These are phyloP conservation scores for Syzygium grande DNA, from an alignment of 345 rosid species.

Conservation along the genomic window DNA sequence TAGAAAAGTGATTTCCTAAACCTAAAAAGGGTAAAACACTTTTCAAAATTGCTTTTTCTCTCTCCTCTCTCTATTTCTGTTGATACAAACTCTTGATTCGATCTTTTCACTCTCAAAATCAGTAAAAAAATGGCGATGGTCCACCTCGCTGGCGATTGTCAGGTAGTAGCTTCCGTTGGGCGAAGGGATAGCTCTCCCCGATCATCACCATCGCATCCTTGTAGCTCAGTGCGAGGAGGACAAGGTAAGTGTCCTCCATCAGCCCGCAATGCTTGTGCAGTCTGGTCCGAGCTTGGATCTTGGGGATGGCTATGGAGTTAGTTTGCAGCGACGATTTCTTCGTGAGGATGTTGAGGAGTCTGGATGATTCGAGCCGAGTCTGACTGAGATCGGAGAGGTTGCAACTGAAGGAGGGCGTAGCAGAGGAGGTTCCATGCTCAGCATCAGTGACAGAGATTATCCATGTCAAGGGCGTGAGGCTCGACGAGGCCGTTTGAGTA, in stretches of 20 bases:
- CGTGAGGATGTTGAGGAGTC: slow-evolving; percentile 40
- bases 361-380: slow-evolving; percentile 38
- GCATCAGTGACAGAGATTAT: slow-evolving; percentile 31
- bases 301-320: slow-evolving; percentile 53
- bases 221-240: slow-evolving; percentile 38
- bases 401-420: slow-evolving; percentile 26
- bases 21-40: too few species aligned
- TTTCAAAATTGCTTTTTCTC: too few species aligned
- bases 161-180: slow-evolving; percentile 45
- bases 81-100: too few species aligned
- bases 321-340: slow-evolving; percentile 43
- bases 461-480: slow-evolving; percentile 10
- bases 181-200: slow-evolving; percentile 67
- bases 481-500: slow-evolving; percentile 37
- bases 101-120: too few species aligned
- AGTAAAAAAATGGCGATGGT: not conserved
- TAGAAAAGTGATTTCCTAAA: too few species aligned
- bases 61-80: too few species aligned
- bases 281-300: slow-evolving; percentile 48
- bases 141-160: slow-evolving; percentile 34
- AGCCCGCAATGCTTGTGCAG: slow-evolving; percentile 45
- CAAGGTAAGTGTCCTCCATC: slow-evolving; percentile 42
- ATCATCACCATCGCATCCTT: slow-evolving; percentile 43
- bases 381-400: slow-evolving; percentile 33
- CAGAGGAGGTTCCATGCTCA: slow-evolving; percentile 4